phyloP scores from a whole-genome alignment of 2,329 filamentous ascomycete species.

The Scytalidium lignicola region DNA sequence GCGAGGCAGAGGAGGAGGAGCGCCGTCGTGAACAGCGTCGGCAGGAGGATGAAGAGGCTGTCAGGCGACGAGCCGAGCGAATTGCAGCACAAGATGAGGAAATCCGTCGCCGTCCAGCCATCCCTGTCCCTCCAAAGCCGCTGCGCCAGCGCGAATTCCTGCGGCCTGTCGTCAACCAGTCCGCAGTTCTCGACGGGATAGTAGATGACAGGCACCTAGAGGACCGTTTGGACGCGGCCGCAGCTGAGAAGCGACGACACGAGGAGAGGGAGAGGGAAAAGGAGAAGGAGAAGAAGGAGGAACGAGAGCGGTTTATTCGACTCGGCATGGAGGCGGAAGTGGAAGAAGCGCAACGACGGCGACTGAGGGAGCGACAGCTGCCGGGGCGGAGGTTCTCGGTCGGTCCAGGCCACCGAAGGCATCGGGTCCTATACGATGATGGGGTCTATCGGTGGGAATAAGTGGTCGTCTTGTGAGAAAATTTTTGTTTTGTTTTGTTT shows the following conservation, averaged over 20 bases:
- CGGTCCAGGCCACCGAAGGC: slow-evolving; percentile 17
- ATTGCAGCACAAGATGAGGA: slow-evolving; percentile 23
- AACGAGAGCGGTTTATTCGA: slow-evolving; percentile 7
- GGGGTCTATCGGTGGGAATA: slow-evolving; percentile 25
- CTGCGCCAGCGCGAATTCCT: slow-evolving; percentile 5
- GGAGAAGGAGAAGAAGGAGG: slow-evolving; percentile 10
- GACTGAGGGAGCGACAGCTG: slow-evolving; percentile 20
- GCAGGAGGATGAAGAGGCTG: slow-evolving; percentile 9
- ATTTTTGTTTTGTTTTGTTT: background rate
- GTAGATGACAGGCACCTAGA: slow-evolving; percentile 13
- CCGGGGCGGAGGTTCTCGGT: slow-evolving; percentile 17
- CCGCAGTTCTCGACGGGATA: slow-evolving; percentile 8
- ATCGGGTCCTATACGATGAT: slow-evolving; percentile 24
- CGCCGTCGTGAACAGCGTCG: slow-evolving; percentile 3
- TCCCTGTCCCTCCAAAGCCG: slow-evolving; percentile 16
- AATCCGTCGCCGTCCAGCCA: slow-evolving; percentile 20
- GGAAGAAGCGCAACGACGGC: slow-evolving; percentile 16
- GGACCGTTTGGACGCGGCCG: slow-evolving; percentile 9
- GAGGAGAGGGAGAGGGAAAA: slow-evolving; percentile 9
- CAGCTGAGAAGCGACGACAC: slow-evolving; percentile 7
- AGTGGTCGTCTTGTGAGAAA: slow-evolving; percentile 1
- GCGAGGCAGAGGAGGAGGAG: slow-evolving; percentile 11
- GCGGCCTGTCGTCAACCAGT: slow-evolving; percentile 19
- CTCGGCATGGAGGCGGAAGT: slow-evolving; percentile 6
- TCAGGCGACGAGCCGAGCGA: slow-evolving; percentile 11